phyloP scores from a whole-genome alignment of 495 filamentous ascomycete genomes.

The Aspergillus sparsus region DNA sequence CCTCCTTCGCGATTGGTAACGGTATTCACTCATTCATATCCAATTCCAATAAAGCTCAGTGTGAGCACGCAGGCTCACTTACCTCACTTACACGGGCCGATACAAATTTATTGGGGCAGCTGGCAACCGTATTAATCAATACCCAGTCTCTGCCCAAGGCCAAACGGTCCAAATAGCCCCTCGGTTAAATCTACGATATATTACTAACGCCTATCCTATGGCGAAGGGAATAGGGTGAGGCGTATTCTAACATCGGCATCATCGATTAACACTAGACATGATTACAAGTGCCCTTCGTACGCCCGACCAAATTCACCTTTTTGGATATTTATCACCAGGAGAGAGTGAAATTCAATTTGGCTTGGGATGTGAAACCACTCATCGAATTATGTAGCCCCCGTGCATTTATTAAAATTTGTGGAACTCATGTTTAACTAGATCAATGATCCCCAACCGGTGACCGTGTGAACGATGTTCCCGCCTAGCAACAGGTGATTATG shows the following conservation, averaged over 20 bases:
- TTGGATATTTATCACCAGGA: background rate
- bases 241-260: background rate
- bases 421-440: background rate
- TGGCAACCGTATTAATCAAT: background rate
- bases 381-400: background rate
- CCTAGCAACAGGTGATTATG: background rate
- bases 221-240: background rate
- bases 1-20: background rate
- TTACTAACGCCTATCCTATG: background rate
- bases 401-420: background rate
- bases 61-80: no score
- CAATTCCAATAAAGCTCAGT: background rate
- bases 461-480: background rate
- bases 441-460: background rate
- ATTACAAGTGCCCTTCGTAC: background rate
- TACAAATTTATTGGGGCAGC: background rate
- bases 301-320: background rate
- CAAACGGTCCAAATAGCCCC: background rate
- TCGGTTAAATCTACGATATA: background rate
- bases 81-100: background rate
- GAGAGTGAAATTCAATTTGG: background rate
- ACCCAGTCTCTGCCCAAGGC: background rate
- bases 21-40: background rate
- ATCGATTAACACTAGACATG: background rate
- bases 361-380: background rate